Percentiles rank a stretch among this genome's conserved stretches.
phyloP scores from a whole-genome alignment of 2,329 filamentous ascomycete species.

The Penicillium sp. region DNA sequence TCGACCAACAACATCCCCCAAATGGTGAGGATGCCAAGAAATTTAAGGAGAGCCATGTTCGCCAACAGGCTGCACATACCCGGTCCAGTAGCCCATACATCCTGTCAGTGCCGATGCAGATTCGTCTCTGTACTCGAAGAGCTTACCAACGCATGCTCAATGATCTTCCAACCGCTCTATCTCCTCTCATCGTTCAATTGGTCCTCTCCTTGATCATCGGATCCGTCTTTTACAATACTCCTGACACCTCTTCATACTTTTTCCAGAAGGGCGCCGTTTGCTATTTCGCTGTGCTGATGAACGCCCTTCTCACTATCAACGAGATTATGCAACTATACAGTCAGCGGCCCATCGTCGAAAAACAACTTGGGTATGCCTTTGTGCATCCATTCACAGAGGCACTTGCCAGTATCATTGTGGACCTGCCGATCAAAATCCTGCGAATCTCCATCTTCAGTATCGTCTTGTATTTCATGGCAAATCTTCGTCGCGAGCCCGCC shows the following conservation, averaged over 20 bases:
- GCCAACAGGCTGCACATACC: slow-evolving; percentile 43
- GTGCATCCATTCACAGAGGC: slow-evolving; percentile 33
- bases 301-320: slow-evolving; percentile 65
- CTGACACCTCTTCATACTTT: slow-evolving; percentile 67
- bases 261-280: slow-evolving; percentile 75
- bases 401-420: slow-evolving; percentile 25
- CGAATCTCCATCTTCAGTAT: slow-evolving; percentile 77
- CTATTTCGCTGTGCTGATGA: slow-evolving; percentile 85
- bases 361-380: slow-evolving; percentile 37
- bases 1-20: slow-evolving; percentile 41
- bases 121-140: slow-evolving; percentile 76
- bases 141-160: slow-evolving; percentile 74
- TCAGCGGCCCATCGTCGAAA: slow-evolving; percentile 33
- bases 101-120: slow-evolving; percentile 72
- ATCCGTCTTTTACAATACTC: slow-evolving; percentile 78
- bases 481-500: slow-evolving; percentile 71
- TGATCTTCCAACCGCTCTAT: slow-evolving; percentile 72
- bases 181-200: slow-evolving; percentile 66
- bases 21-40: slow-evolving; percentile 32
- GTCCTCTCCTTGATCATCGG: slow-evolving; percentile 75
- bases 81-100: slow-evolving; percentile 68
- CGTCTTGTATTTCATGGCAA: slow-evolving; percentile 82
- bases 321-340: slow-evolving; percentile 48
- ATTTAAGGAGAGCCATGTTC: slow-evolving; percentile 40
- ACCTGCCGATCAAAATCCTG: slow-evolving; percentile 73